These are phyloP conservation scores for Gracilariopsis chorda DNA, from an alignment of 23 red algal species.

Conservation along the genomic window DNA sequence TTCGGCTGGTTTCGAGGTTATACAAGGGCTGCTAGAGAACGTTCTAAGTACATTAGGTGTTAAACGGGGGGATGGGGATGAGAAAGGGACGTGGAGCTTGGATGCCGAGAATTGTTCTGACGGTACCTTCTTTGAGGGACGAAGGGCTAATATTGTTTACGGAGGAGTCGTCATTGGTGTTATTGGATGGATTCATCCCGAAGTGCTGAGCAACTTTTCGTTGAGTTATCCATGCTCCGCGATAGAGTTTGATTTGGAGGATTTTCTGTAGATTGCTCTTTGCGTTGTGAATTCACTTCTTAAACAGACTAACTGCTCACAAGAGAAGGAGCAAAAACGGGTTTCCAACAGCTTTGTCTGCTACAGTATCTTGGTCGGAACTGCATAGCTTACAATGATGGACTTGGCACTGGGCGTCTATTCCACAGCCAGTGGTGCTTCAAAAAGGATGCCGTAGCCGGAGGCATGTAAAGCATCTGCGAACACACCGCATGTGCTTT, in stretches of 20 bases:
- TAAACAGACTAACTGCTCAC: too few species aligned
- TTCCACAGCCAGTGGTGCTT: too few species aligned
- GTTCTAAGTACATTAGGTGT: constrained; percentile 73
- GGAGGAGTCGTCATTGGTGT: constrained; percentile 46
- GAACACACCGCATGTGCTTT: too few species aligned
- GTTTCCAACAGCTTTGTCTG: too few species aligned
- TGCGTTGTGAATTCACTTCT: too few species aligned
- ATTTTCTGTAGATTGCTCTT: constrained; percentile 56
- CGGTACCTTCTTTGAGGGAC: constrained; percentile 83
- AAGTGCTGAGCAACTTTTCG: constrained; percentile 89
- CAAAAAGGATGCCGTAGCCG: too few species aligned
- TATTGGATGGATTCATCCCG: constrained; percentile 96
- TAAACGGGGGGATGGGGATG: neutral
- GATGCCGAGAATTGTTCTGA: constrained; percentile 63
- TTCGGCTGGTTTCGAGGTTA: constrained; percentile 91
- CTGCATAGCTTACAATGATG: too few species aligned
- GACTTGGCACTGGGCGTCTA: too few species aligned
- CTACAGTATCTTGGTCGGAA: too few species aligned
- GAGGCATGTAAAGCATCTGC: too few species aligned
- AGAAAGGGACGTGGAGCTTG: constrained; percentile 30
- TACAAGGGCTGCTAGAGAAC: constrained; percentile 83
- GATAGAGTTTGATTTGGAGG: constrained; percentile 89
- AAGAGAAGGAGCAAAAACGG: too few species aligned
- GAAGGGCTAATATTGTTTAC: constrained; percentile 78
- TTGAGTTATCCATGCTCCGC: constrained; percentile 86